Base-by-base conservation (phyloP, 768 basidiomycete species). In the Suillus paluster region DNA sequence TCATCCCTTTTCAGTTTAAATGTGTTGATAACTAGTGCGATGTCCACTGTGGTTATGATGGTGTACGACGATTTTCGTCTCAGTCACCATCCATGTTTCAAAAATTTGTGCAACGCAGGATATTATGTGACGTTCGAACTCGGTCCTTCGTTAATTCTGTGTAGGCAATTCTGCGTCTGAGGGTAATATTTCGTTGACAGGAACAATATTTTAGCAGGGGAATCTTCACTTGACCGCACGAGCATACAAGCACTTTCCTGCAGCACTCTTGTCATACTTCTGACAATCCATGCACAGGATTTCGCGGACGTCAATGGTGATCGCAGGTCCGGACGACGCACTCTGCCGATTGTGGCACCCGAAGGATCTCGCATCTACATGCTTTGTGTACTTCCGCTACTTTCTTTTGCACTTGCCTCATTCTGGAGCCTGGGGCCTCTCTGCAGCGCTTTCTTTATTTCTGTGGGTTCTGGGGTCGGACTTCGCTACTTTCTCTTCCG, bases 281-380 rank as follows among this genome's bases (percentile, higher is more conserved):
- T 75, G 9, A 80, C 78, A 4, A 76, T 77, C 10, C 75, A 79
- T 33, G 73, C 73, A 1, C 73, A 74, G 61, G 77, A 78, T 49
- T 78, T 78, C 60, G 64, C 66, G 9, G 74, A 78, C 38, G 68
- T 66, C 23, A 65, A 68, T 11, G 77, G 77, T 9, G 77, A 78
- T 54, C 63, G 62, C 45, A 62, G 54, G 23, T 62, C 67, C n/a
- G 74, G 77, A 10, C 70, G 75, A 30, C 67, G 59, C 12, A 76
- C 77, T 1, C 59, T 77, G 11, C 74, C 77, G 7, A 70, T 77
- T 39, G 54, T 67, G 25, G 56, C 54, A 1, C 67, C 60, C 1
- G 60, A 69, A 52, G 65, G 68, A 17, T 69, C 63, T 11, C 60
- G 67, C 2, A n/a, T 61, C 11, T 59, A 56, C 23, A 62, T 67